These are phyloP conservation scores for Rosa lucieae DNA, from an alignment of 306 rosid genomes.

Conservation along the genomic window DNA sequence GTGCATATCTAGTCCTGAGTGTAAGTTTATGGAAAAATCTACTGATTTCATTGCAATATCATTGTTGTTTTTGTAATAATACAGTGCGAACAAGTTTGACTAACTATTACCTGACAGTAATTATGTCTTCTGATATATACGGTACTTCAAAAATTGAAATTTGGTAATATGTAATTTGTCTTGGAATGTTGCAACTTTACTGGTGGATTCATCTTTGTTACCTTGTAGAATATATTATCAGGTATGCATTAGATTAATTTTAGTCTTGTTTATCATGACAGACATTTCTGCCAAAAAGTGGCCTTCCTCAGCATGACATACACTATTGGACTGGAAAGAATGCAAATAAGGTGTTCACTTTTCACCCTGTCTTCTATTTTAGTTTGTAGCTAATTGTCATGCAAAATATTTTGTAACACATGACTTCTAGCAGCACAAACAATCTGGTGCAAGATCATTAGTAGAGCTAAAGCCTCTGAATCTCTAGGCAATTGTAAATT, in stretches of 20 bases:
- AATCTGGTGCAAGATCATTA: background rate
- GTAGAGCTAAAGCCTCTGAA: background rate
- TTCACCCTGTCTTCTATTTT: constrained; percentile 11
- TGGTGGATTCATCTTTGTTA: constrained; percentile 17
- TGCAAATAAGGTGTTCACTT: constrained; percentile 47
- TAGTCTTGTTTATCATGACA: constrained; percentile 47
- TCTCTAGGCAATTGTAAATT: background rate
- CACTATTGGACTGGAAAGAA: constrained; percentile 90
- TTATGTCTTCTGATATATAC: background rate
- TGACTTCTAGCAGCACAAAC: background rate
- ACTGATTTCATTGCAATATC: constrained; percentile 24
- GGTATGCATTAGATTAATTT: constrained; percentile 20
- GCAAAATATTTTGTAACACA: background rate
- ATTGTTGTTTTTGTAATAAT: background rate
- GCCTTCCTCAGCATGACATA: constrained; percentile 71
- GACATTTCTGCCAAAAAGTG: constrained; percentile 64
- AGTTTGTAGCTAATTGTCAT: background rate
- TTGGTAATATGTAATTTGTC: constrained; percentile 5
- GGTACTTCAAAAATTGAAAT: background rate
- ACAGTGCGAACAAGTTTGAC: constrained; percentile 12
- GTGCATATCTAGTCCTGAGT: constrained; percentile 76
- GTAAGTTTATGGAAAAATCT: constrained; percentile 45
- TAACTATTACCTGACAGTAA: background rate
- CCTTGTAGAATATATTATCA: constrained; percentile 11
- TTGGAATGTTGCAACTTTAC: constrained; percentile 17